Conservation (phyloP, 164 flowering plant genomes). For the Dillenia suffruticosa region DNA sequence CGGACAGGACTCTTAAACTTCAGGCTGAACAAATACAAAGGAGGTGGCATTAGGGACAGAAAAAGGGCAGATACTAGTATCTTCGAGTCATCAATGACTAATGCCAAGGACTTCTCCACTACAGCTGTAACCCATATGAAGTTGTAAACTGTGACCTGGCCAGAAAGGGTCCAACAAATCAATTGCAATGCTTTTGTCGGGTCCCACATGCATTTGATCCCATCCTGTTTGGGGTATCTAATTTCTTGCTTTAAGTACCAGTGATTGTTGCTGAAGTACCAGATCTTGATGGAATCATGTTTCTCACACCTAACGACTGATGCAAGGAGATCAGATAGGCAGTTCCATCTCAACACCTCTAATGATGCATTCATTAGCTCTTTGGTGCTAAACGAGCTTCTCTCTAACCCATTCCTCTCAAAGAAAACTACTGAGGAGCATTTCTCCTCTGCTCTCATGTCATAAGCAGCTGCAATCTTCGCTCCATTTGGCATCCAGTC, state of each 20-base stretch:
- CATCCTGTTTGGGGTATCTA: slow-evolving; percentile 53
- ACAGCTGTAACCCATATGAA: slow-evolving; percentile 84
- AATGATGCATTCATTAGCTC: slow-evolving; percentile 47
- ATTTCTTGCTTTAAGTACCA: slow-evolving; percentile 93
- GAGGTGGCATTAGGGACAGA: slow-evolving; percentile 81
- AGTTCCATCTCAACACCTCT: slow-evolving; percentile 78
- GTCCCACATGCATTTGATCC: slow-evolving; percentile 75
- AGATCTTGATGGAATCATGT: slow-evolving; percentile 67
- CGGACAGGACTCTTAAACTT: slow-evolving; percentile 58
- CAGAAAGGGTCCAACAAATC: slow-evolving; percentile 77
- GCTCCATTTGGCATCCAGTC: slow-evolving; percentile 99
- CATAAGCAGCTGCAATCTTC: slow-evolving; percentile 73
- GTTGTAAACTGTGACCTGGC: slow-evolving; percentile 48
- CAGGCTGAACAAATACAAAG: slow-evolving; percentile 65
- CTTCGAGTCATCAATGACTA: slow-evolving; percentile 72
- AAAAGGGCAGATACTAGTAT: slow-evolving; percentile 71
- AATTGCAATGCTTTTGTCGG: slow-evolving; percentile 64
- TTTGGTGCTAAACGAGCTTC: slow-evolving; percentile 64
- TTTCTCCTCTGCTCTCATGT: slow-evolving; percentile 44
- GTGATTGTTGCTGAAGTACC: slow-evolving; percentile 89
- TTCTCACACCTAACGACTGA: slow-evolving; percentile 58
- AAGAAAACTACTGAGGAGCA: slow-evolving; percentile 63
- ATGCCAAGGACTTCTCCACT: slow-evolving; percentile 71
- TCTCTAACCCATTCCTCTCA: slow-evolving; percentile 91
- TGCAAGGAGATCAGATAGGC: slow-evolving; percentile 84